phyloP scores from a whole-genome alignment of 352 stramenopile genomes.

The Globisporangium megalacanthum region DNA sequence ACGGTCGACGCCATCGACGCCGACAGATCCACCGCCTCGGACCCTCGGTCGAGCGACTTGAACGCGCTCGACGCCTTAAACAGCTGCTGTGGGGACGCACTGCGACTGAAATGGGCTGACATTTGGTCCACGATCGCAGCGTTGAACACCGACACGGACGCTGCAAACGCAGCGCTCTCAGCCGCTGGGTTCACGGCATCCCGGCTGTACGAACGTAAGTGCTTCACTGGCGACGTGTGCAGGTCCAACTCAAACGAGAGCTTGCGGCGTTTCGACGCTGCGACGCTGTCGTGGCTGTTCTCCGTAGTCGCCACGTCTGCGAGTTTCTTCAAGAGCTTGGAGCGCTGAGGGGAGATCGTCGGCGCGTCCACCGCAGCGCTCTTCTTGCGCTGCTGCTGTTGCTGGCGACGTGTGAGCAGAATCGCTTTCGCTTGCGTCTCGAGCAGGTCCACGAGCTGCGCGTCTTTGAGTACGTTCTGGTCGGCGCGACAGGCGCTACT shows the following conservation, averaged over 20 bases:
- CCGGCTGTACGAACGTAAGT: conserved; percentile 1
- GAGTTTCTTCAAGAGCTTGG: conserved; percentile 35
- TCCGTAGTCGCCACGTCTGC: conserved; percentile 8
- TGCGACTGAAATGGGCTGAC: conserved; percentile 5
- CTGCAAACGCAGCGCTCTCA: conserved; percentile 1
- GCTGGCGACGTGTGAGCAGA: conserved; percentile 29
- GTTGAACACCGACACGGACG: conserved; percentile 10
- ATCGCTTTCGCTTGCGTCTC: conserved; percentile 55
- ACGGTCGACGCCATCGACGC: conserved; percentile 68
- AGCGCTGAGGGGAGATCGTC: conserved; percentile 17
- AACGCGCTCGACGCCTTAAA: conserved; percentile 18
- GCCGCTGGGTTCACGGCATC: conserved; percentile 2
- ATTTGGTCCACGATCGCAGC: conserved; percentile 8
- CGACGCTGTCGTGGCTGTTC: conserved; percentile 16
- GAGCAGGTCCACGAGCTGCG: conserved; percentile 54
- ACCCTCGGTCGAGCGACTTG: conserved; percentile 24
- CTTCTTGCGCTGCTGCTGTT: conserved; percentile 19
- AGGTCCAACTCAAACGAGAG: conserved; percentile 23
- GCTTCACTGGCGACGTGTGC: conserved; percentile 9
- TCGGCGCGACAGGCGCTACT: conserved; percentile 54
- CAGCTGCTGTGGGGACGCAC: conserved; percentile 5
- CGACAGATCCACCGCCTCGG: conserved; percentile 37
- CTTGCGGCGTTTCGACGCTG: conserved; percentile 34
- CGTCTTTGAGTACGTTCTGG: conserved; percentile 62
- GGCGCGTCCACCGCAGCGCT: conserved; percentile 4